Conservation (phyloP, 768 basidiomycete species). For the Suillus bovinus region DNA sequence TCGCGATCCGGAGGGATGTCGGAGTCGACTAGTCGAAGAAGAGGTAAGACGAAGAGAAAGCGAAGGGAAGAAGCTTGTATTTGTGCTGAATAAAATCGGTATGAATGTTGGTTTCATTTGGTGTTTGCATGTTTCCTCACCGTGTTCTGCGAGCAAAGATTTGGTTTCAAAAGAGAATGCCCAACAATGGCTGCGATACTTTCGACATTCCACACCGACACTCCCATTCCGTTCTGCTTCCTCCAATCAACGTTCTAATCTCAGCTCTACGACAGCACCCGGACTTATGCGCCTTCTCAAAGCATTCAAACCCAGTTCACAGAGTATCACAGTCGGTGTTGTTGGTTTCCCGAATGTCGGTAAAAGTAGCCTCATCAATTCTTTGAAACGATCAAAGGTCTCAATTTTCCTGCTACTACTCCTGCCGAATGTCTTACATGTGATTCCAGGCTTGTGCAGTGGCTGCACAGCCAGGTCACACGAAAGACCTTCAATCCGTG, state of each 20-base stretch:
- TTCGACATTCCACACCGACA: conserved; percentile 92
- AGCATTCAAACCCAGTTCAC: conserved; percentile 71
- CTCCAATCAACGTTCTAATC: conserved; percentile 75
- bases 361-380: conserved; percentile 93
- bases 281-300: conserved; percentile 81
- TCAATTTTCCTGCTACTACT: conserved; percentile 8
- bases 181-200: conserved; percentile 84
- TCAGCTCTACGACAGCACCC: conserved; percentile 77
- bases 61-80: conserved; percentile 90
- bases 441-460: conserved; percentile 78
- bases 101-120: conserved; percentile 25
- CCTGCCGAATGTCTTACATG: not conserved
- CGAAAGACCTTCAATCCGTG: conserved; percentile 87
- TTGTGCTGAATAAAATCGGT: conserved; percentile 98
- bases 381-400: conserved; percentile 82
- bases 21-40: conserved; percentile 91
- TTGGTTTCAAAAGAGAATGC: conserved; percentile 88
- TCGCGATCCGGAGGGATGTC: conserved; percentile 90
- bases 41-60: conserved; percentile 83
- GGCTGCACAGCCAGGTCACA: conserved; percentile 93
- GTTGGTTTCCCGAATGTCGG: conserved; percentile 98
- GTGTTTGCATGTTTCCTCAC: not conserved
- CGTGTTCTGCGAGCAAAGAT: conserved; percentile 47
- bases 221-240: conserved; percentile 86
- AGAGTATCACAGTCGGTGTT: conserved; percentile 83